These are phyloP conservation scores for Xylaria sp. DNA, from an alignment of 2,329 filamentous ascomycete genomes.

Conservation along the genomic window DNA sequence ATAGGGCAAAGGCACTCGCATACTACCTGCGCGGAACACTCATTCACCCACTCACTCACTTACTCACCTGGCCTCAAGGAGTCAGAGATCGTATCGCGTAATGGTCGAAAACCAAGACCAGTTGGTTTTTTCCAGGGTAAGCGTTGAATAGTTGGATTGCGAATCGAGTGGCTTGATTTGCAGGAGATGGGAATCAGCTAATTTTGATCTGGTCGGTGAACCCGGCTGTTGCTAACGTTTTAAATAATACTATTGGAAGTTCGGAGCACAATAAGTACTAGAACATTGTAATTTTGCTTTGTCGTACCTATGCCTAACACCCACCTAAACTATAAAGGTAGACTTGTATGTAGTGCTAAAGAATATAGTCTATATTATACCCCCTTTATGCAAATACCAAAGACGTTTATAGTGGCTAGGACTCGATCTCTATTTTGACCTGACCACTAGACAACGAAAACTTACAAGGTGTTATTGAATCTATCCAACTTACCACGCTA, in stretches of 20 bases:
- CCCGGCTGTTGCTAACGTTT: not conserved
- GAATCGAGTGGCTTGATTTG: not conserved
- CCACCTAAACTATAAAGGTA: not conserved
- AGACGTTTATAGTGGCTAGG: not conserved
- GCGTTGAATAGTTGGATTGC: not conserved
- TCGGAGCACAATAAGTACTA: not conserved
- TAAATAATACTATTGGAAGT: not conserved
- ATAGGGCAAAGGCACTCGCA: not conserved
- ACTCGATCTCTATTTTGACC: not conserved
- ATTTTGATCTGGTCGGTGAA: not conserved
- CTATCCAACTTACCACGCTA: not conserved
- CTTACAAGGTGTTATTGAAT: not conserved
- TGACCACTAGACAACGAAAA: not conserved
- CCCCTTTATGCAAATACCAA: not conserved
- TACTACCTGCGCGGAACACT: not conserved
- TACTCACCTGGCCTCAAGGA: not conserved
- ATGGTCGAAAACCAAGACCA: not conserved
- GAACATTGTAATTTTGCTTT: slow-evolving; percentile 17
- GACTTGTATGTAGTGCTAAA: not conserved
- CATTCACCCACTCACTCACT: not conserved
- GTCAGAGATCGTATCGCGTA: not conserved
- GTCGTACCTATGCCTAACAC: not conserved
- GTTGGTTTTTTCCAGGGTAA: not conserved
- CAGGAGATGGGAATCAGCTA: not conserved
- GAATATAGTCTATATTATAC: not conserved